These are phyloP conservation scores for Nidularia pulvinata DNA, from an alignment of 768 basidiomycete species.

Conservation along the genomic window DNA sequence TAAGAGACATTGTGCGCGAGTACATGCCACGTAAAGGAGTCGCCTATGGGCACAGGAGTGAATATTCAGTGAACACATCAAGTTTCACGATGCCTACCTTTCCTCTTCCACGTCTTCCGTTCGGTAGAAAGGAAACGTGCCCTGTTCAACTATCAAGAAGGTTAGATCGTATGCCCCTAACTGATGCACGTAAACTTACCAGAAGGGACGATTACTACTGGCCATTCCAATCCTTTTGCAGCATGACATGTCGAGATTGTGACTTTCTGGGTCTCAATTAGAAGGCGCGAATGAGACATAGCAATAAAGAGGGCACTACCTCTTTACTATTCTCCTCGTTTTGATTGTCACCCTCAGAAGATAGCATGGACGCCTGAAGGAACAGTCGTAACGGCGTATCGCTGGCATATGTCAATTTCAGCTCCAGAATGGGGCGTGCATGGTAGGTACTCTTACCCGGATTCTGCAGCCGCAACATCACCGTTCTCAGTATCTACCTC, in stretches of 20 bases:
- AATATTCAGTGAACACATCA: neutral
- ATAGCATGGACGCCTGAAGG: constrained; percentile 80
- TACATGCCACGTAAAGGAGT: constrained; percentile 87
- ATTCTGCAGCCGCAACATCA: too few species aligned
- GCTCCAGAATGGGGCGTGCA: too few species aligned
- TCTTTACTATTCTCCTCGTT: constrained; percentile 46
- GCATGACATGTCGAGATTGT: constrained; percentile 87
- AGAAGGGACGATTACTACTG: constrained; percentile 80
- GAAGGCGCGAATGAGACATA: constrained; percentile 1
- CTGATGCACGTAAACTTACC: constrained; percentile 29
- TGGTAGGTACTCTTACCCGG: too few species aligned
- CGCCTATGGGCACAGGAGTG: constrained; percentile 43
- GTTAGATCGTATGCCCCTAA: too few species aligned
- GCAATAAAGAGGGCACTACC: constrained; percentile 17
- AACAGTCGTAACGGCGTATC: constrained; percentile 68
- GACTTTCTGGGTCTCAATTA: constrained; percentile 55
- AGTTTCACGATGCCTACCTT: constrained; percentile 38
- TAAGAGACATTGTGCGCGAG: constrained; percentile 74
- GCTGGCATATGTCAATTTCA: constrained; percentile 19
- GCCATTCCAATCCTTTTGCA: constrained; percentile 93
- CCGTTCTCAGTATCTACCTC: constrained; percentile 20
- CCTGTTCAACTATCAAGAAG: constrained; percentile 54
- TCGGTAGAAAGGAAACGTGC: constrained; percentile 76
- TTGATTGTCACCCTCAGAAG: constrained; percentile 73
- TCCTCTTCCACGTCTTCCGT: constrained; percentile 82